These are phyloP conservation scores for Lactifluus pinguis DNA, from an alignment of 768 basidiomycete species.

Conservation along the genomic window DNA sequence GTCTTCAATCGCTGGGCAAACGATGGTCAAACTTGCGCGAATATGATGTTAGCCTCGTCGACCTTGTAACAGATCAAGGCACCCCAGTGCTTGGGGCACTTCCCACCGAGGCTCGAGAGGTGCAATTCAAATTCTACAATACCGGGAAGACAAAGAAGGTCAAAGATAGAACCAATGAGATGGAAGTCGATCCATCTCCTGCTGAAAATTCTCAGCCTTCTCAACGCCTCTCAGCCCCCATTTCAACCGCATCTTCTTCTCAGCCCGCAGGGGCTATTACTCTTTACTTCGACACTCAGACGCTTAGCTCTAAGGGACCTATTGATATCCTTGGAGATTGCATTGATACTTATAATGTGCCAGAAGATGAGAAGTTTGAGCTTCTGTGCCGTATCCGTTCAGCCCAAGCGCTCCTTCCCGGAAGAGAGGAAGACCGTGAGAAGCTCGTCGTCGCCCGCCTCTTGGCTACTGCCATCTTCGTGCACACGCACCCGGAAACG, in stretches of 20 bases:
- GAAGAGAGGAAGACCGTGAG: slow-evolving; percentile 54
- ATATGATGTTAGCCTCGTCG: slow-evolving; percentile 64
- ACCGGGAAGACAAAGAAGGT: slow-evolving; percentile 33
- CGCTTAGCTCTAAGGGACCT: slow-evolving; percentile 49
- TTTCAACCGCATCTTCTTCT: slow-evolving; percentile 27
- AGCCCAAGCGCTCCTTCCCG: slow-evolving; percentile 56
- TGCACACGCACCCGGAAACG: slow-evolving; percentile 74
- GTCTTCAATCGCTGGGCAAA: slow-evolving; percentile 74
- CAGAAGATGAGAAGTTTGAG: slow-evolving; percentile 80
- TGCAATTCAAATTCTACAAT: slow-evolving; percentile 74
- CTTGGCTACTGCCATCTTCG: slow-evolving; percentile 84
- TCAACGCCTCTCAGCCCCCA: slow-evolving; percentile 28
- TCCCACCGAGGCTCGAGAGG: slow-evolving; percentile 67
- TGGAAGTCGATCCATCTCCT: slow-evolving; percentile 38
- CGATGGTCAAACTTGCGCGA: slow-evolving; percentile 81
- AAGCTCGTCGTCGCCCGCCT: slow-evolving; percentile 77
- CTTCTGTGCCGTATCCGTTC: slow-evolving; percentile 79
- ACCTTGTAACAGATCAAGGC: slow-evolving; percentile 54
- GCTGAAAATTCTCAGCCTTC: slow-evolving; percentile 34
- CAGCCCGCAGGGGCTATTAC: slow-evolving; percentile 40
- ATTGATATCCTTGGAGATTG: slow-evolving; percentile 72
- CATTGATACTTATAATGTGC: slow-evolving; percentile 56
- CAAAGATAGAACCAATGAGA: slow-evolving; percentile 30
- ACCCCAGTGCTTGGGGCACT: slow-evolving; percentile 48
- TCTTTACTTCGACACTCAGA: slow-evolving; percentile 54